Conservation (phyloP, 441 rosid genomes). For the Hura crepitans region DNA sequence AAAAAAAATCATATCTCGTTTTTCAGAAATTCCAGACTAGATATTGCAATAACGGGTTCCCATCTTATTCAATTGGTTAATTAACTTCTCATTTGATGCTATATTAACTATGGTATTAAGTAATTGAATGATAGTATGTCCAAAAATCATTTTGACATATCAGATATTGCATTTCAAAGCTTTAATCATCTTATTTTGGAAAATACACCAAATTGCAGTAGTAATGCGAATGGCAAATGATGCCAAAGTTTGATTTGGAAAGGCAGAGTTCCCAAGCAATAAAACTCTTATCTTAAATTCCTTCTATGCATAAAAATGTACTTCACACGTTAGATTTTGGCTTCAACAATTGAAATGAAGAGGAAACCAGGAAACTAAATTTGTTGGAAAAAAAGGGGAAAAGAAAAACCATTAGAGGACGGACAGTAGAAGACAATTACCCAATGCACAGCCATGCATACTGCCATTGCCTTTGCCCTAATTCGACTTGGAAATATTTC, state of each 20-base stretch:
- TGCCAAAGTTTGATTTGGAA: slow-evolving; percentile 1
- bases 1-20: background rate
- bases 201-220: background rate
- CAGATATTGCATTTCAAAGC: background rate
- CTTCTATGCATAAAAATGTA: background rate
- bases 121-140: no score
- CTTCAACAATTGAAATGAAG: background rate
- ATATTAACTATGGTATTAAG: background rate
- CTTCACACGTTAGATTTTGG: background rate
- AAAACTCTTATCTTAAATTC: background rate
- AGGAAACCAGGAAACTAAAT: background rate
- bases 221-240: background rate
- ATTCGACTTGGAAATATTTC: slow-evolving; percentile 50
- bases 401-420: background rate
- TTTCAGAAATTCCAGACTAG: background rate
- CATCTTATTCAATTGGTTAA: background rate
- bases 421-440: slow-evolving; percentile 30
- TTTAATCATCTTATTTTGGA: background rate
- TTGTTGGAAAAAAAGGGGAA: background rate
- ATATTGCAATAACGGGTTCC: background rate
- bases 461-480: slow-evolving; percentile 50
- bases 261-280: background rate
- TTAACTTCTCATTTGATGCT: background rate
- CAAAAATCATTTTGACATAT: background rate
- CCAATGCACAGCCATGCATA: slow-evolving; percentile 53